Percentiles rank a stretch among this genome's conserved stretches.
Evolutionary conservation across 352 stramenopile genomes (phyloP).

Genomic region (Blastocystis sp.): DNA sequence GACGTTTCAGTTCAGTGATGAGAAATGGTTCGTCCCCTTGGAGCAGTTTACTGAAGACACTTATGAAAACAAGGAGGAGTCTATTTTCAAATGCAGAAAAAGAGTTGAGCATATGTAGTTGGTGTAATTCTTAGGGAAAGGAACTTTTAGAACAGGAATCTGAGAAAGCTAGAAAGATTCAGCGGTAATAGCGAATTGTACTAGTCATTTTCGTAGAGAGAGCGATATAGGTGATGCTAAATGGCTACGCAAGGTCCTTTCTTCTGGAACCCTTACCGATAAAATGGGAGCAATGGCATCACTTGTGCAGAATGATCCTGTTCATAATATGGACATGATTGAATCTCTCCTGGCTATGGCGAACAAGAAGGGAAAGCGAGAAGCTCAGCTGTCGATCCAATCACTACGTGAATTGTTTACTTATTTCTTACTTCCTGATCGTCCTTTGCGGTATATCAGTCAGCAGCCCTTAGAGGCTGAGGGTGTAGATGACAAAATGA

Average conservation of each 20-base stretch:
- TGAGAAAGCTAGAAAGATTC: slow-evolving; percentile 19
- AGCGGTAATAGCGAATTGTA: not conserved
- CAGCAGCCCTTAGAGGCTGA: slow-evolving; percentile 27
- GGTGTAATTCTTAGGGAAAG: not conserved
- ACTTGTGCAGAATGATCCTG: slow-evolving; percentile 75
- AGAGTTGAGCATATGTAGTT: not conserved
- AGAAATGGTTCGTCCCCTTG: not conserved
- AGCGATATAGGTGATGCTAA: slow-evolving; percentile 46
- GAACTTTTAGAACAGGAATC: slow-evolving; percentile 20
- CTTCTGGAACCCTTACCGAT: slow-evolving; percentile 80
- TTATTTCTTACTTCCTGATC: slow-evolving; percentile 79
- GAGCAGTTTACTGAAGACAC: not conserved
- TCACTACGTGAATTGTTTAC: slow-evolving; percentile 82
- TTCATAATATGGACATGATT: slow-evolving; percentile 76
- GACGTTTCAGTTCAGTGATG: slow-evolving; percentile 6
- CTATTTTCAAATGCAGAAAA: slow-evolving; percentile 47
- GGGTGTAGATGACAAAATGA: slow-evolving; percentile 8
- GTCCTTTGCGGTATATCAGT: slow-evolving; percentile 64
- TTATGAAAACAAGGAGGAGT: not conserved
- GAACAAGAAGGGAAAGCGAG: slow-evolving; percentile 80
- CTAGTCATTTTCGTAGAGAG: not conserved
- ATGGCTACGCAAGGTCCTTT: slow-evolving; percentile 74
- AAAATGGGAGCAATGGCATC: slow-evolving; percentile 79
- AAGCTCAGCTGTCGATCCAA: slow-evolving; percentile 81
- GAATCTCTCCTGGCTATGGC: slow-evolving; percentile 80